These are phyloP conservation scores for Paramecium sonneborni DNA, from an alignment of 73 alveolate genomes.

Conservation along the genomic window DNA sequence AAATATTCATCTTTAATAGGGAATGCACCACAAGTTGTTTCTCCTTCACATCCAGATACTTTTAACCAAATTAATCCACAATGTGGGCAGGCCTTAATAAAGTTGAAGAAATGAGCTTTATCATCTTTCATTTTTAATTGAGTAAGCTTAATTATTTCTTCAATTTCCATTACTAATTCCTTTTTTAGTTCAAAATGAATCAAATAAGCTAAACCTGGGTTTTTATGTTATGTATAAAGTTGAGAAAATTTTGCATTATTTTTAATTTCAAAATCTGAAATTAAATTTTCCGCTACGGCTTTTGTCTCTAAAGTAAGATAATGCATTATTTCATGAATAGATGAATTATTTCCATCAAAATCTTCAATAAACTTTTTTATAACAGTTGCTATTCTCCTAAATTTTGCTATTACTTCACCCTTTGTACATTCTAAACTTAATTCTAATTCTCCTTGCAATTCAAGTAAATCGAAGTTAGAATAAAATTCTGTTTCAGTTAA, in stretches of 20 bases:
- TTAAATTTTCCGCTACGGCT: background rate
- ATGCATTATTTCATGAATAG: constrained; percentile 39
- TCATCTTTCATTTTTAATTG: background rate
- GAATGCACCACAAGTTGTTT: constrained; percentile 16
- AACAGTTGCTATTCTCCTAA: background rate
- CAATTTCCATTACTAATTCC: background rate
- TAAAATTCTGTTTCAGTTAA: background rate
- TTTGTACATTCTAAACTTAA: background rate
- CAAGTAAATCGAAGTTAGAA: constrained; percentile 3
- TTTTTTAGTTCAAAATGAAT: constrained; percentile 34
- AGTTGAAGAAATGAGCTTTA: background rate
- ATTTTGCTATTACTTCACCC: background rate
- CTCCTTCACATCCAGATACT: constrained; percentile 33
- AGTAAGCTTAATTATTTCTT: background rate
- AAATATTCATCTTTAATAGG: background rate
- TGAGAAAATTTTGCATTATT: background rate
- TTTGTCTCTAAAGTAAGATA: background rate
- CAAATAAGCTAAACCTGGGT: background rate
- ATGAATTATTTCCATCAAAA: background rate
- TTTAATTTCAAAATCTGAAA: background rate
- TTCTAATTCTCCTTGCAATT: background rate
- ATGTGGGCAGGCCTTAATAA: background rate
- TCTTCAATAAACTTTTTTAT: background rate
- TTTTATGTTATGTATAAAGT: background rate
- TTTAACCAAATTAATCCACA: constrained; percentile 39